phyloP scores from a whole-genome alignment of 75 land plant genomes.

The Cunninghamia lanceolata region DNA sequence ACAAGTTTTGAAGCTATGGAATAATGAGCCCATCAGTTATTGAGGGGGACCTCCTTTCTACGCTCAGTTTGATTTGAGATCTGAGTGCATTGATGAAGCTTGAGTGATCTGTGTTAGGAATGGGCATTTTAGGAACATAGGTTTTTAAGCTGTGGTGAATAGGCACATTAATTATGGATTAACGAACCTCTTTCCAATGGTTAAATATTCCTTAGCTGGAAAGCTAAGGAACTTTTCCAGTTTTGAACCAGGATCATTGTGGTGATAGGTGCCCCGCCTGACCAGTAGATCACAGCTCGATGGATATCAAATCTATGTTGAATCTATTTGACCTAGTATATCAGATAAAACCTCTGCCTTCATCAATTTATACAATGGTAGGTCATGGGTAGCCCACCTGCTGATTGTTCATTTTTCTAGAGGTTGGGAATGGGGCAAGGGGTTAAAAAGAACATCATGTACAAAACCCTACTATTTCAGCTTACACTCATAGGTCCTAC shows the following conservation, averaged over 20 bases:
- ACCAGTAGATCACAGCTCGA: background rate
- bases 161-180: too few species aligned
- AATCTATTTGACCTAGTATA: background rate
- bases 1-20: too few species aligned
- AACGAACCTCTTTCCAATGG: too few species aligned
- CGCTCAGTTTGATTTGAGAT: too few species aligned
- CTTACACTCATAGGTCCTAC: background rate
- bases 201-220: too few species aligned
- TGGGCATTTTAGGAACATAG: background rate
- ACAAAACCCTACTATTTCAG: background rate
- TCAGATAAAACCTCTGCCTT: background rate
- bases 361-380: background rate
- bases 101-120: background rate
- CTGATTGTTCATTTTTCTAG: background rate
- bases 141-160: too few species aligned
- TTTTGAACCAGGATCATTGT: background rate
- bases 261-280: background rate
- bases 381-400: background rate
- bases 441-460: background rate
- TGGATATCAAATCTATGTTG: background rate
- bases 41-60: too few species aligned
- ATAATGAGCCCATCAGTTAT: too few species aligned
- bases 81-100: background rate
- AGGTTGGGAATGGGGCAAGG: background rate
- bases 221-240: background rate